A percentile compares a stretch with the other conserved stretches of the same genome.
These are phyloP conservation scores for Leishmania braziliensis DNA, from an alignment of 208 protist genomes.

Conservation along the genomic window DNA sequence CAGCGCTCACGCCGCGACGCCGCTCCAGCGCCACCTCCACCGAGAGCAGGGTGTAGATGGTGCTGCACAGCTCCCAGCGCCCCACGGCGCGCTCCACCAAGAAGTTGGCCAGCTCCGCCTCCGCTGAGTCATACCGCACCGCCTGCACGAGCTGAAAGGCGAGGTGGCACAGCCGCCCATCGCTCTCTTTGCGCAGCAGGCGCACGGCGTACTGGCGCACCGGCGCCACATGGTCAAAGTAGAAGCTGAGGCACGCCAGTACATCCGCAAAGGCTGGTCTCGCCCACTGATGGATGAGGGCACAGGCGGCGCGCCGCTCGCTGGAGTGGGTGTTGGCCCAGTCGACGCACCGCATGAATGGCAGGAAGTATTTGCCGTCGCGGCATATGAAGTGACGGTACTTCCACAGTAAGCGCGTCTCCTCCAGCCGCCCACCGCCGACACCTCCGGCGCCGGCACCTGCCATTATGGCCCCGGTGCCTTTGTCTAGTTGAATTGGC, in stretches of 20 bases:
- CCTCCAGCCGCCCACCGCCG: conserved; percentile 61
- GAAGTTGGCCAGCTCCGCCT: conserved; percentile 50
- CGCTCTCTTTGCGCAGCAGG: conserved; percentile 46
- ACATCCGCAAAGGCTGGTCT: conserved; percentile 63
- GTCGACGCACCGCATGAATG: conserved; percentile 93
- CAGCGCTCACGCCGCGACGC: conserved; percentile 7
- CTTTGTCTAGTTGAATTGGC: conserved; percentile 62
- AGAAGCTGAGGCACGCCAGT: conserved; percentile 75
- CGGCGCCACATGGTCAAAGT: conserved; percentile 56
- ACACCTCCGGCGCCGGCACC: conserved; percentile 1
- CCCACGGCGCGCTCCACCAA: conserved; percentile 55
- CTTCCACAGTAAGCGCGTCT: conserved; percentile 93
- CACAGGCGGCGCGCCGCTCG: conserved; percentile 72
- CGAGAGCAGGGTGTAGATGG: conserved; percentile 64
- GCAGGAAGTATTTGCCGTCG: conserved; percentile 82
- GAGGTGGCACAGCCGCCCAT: conserved; percentile 51
- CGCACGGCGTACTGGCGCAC: conserved; percentile 77
- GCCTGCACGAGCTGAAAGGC: conserved; percentile 81
- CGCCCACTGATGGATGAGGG: conserved; percentile 70
- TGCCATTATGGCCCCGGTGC: conserved; percentile 6
- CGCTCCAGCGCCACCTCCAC: conserved; percentile 56
- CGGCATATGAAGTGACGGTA: conserved; percentile 86
- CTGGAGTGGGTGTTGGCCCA: conserved; percentile 71
- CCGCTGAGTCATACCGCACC: conserved; percentile 69
- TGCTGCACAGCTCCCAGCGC: conserved; percentile 82